A percentile compares a stretch with the other conserved stretches of the same genome.
phyloP scores from a whole-genome alignment of 305 asterid species.

The Vinca major region DNA sequence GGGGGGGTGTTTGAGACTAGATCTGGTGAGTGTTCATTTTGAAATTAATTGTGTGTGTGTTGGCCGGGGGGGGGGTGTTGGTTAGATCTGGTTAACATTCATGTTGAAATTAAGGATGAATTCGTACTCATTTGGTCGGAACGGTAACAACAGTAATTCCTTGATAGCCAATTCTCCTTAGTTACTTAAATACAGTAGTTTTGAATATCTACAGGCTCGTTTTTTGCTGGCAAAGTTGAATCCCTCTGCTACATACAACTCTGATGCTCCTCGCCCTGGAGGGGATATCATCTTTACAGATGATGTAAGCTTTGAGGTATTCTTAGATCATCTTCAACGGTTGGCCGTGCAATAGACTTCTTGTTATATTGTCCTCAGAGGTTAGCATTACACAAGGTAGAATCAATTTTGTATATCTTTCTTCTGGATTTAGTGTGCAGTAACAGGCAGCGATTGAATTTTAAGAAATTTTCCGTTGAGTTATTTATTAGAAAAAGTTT shows the following conservation, averaged over 20 bases:
- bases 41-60: no score
- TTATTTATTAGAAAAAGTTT: conserved; percentile 14
- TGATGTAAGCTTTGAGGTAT: conserved; percentile 97
- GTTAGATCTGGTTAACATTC: background rate
- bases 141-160: background rate
- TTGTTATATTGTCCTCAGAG: conserved; percentile 30
- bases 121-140: background rate
- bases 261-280: conserved; percentile 61
- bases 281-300: conserved; percentile 92
- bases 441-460: conserved; percentile 18
- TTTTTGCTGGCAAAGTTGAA: conserved; percentile 93
- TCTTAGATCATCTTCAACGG: conserved; percentile 95
- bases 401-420: conserved; percentile 37
- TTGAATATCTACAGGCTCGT: conserved; percentile 59
- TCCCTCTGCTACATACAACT: conserved; percentile 89
- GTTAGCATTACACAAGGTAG: conserved; percentile 29
- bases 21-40: no score
- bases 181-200: background rate
- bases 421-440: conserved; percentile 39
- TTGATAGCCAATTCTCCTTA: background rate
- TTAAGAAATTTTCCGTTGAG: conserved; percentile 5
- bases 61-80: no score
- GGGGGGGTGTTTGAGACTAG: background rate
- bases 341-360: conserved; percentile 69
- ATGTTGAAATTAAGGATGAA: background rate